Percentiles rank a stretch among this genome's conserved stretches.
phyloP scores from a whole-genome alignment of 23 red algal species.

The Pyropia haitanensis region DNA sequence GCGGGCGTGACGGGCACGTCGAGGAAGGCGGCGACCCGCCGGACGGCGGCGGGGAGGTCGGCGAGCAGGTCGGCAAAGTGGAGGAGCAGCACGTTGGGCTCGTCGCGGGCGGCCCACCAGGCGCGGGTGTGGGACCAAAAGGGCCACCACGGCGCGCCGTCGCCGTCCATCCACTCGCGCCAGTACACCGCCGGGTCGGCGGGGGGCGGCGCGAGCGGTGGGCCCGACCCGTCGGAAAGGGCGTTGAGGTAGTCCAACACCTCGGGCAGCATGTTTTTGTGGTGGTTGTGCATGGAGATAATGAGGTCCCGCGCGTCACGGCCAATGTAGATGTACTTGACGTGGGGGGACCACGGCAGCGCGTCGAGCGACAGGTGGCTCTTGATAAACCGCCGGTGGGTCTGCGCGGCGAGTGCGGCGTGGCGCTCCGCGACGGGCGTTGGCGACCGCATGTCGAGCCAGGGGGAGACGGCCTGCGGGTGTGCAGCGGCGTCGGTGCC shows the following conservation, averaged over 20 bases:
- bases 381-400: background rate
- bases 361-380: background rate
- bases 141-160: slow-evolving; percentile 1
- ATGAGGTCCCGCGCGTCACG: background rate
- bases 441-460: background rate
- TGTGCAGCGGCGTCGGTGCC: background rate
- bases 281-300: background rate
- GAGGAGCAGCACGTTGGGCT: background rate
- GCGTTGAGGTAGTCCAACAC: background rate
- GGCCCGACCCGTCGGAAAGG: background rate
- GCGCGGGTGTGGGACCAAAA: slow-evolving; percentile 1
- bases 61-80: slow-evolving; percentile 36
- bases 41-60: slow-evolving; percentile 9
- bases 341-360: background rate
- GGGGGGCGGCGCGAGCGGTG: background rate
- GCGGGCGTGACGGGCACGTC: background rate
- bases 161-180: background rate
- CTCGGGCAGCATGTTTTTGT: background rate
- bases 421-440: background rate
- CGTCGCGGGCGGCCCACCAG: background rate
- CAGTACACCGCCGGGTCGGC: background rate
- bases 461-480: background rate
- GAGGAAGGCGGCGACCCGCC: slow-evolving; percentile 15
- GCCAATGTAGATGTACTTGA: slow-evolving; percentile 1
- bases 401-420: background rate